phyloP scores from a whole-genome alignment of 352 stramenopile species.

The Pythium brassicae region DNA sequence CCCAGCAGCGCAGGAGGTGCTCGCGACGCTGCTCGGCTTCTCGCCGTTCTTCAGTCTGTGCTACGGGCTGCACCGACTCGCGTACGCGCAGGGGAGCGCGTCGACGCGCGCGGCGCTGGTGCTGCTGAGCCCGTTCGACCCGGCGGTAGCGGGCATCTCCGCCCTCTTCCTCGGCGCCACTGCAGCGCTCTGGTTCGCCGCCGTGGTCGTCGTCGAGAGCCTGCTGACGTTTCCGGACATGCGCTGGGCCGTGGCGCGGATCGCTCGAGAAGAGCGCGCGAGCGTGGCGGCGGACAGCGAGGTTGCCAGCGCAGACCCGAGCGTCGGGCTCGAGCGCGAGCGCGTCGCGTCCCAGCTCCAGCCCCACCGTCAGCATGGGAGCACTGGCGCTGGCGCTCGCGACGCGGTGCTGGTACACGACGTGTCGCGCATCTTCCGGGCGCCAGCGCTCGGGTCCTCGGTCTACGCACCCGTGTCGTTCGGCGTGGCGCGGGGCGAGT shows the following conservation, averaged over 20 bases:
- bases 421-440: conserved; percentile 7
- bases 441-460: not conserved
- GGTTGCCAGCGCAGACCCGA: not conserved
- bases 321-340: not conserved
- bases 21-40: conserved; percentile 19
- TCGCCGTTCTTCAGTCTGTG: conserved; percentile 22
- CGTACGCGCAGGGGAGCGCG: not conserved
- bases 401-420: conserved; percentile 4
- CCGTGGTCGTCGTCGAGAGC: conserved; percentile 39
- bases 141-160: conserved; percentile 11
- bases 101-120: not conserved
- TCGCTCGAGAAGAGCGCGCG: not conserved
- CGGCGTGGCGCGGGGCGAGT: conserved; percentile 16
- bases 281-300: not conserved
- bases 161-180: conserved; percentile 41
- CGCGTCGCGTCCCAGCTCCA: not conserved
- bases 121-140: conserved; percentile 12
- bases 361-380: too few species aligned
- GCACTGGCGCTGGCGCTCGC: not conserved
- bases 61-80: conserved; percentile 15
- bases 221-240: conserved; percentile 9
- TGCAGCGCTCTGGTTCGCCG: conserved; percentile 35
- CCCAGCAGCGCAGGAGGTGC: not conserved
- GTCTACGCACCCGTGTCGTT: conserved; percentile 10
- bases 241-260: not conserved